A percentile compares a stretch with the other conserved stretches of the same genome.
phyloP scores from a whole-genome alignment of 2,329 filamentous ascomycete genomes.

The Coleophoma eucalyptorum region DNA sequence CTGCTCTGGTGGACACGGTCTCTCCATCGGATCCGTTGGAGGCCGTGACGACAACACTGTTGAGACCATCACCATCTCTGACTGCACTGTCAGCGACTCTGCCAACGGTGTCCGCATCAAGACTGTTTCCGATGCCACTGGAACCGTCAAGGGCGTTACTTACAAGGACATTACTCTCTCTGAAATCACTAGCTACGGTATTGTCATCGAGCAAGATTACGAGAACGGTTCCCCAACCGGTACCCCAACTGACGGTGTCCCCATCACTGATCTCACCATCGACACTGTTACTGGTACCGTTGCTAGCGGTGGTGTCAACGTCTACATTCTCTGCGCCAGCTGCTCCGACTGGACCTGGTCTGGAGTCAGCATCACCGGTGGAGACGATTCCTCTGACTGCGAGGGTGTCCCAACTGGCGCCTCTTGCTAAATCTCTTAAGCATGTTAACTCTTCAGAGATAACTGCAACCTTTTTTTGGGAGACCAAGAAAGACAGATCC shows the following conservation, averaged over 20 bases:
- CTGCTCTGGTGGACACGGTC: slow-evolving; percentile 33
- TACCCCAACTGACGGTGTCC: slow-evolving; percentile 19
- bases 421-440: slow-evolving; percentile 13
- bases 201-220: slow-evolving; percentile 56
- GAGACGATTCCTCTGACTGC: slow-evolving; percentile 38
- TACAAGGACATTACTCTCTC: slow-evolving; percentile 49
- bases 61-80: slow-evolving; percentile 44
- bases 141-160: slow-evolving; percentile 45
- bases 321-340: slow-evolving; percentile 51
- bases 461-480: too few species aligned
- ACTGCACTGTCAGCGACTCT: slow-evolving; percentile 44
- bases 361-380: slow-evolving; percentile 45
- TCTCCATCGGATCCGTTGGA: slow-evolving; percentile 57
- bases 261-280: slow-evolving; percentile 48
- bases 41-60: slow-evolving; percentile 52
- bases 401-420: slow-evolving; percentile 28
- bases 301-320: slow-evolving; percentile 28
- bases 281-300: slow-evolving; percentile 43
- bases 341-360: slow-evolving; percentile 51
- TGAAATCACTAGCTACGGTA: slow-evolving; percentile 38
- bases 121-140: slow-evolving; percentile 46
- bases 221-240: slow-evolving; percentile 21
- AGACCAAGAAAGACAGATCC: too few species aligned
- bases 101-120: slow-evolving; percentile 54
- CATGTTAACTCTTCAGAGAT: too few species aligned